Evolutionary conservation across 352 stramenopile genomes (phyloP), one percentile per base, ranked within the genome.

Genomic region (Pythium grandisporangium): DNA sequence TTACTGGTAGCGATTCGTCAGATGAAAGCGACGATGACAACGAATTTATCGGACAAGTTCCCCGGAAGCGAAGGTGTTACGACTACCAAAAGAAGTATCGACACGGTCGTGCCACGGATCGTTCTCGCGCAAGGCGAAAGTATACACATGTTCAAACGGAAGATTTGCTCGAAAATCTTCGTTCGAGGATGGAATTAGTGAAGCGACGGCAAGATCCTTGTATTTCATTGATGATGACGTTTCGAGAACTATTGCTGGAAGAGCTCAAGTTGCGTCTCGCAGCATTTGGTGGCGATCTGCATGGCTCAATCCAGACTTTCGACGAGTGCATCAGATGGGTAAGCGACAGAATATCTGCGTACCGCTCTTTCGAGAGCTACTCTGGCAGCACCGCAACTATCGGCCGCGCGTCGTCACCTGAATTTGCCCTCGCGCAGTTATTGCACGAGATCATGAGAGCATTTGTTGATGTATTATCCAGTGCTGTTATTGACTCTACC

Each of bases 351-450:
- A 63, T 88, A n/a, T 17, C 43, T 4, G 34, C 21, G 8, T 65
- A 58, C 42, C 60, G 53, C 1, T 30, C 30, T 12, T 10, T 17
- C 1, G 34, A 20, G 7, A 24, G n/a, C n/a, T n/a, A n/a, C n/a
- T n/a, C n/a, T n/a, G n/a, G n/a, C n/a, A n/a, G n/a, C n/a, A n/a
- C n/a, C n/a, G n/a, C 19, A 27, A 13, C 23, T 45, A 40, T 57
- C 20, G 20, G 52, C 47, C 23, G 20, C 44, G 30, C 66, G 32
- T 46, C 52, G 43, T 36, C 16, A 66, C 52, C 61, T 2, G 75
- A 85, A 26, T 69, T 74, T 34, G 51, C 48, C 3, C 50, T 88
- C 10, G 71, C 75, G n/a, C 49, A 51, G n/a, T 49, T 83, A 17
- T 45, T 82, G 10, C 65, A 74, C 19, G 35, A 56, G 14, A 48